Evolutionary conservation across 371 early-diverging fungal species (phyloP), one percentile per base, ranked within the genome.

Genomic region (Mucor piriformis): DNA sequence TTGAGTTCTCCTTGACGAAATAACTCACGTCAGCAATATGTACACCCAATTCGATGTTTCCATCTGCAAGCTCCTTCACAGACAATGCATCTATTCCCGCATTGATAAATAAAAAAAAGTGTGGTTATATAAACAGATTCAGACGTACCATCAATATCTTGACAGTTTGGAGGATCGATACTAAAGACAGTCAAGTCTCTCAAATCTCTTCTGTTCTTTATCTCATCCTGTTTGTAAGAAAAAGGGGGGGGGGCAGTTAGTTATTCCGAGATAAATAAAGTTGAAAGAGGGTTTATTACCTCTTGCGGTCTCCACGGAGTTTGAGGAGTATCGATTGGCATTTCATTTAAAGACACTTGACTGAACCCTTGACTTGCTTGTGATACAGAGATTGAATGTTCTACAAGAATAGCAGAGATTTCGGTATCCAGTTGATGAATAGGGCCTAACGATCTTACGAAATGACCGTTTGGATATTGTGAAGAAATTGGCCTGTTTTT

Each of bases 1-100:
- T 77, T 3, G 86, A 85, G 20, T 85, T 87, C 24, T 87, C 85
- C 21, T 74, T 70, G 2, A 99, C 92, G 82, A 96, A 99, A 59
- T 90, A 90, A 24, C 93, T 86, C 6, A 98, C 99, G 72, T 99
- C 99, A 29, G 99, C 99, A 74, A 99, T 99, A 69, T 99, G 97
- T 38, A 95, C 95, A 15, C 95, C 96, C 16, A 97, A 79, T 60
- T 94, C 92, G 21, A 86, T 70, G 3, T 62, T 69, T 20, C 84
- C 84, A 48, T 85, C 63, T 2, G 67, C 67, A 5, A 84, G 63
- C 27, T 86, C 77, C 29, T 81, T 76, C 57, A 89, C 66, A 34
- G 94, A 94, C 24, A 99, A 70, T 5, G 99, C 98, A 73, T 99
- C 99, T 81, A 62, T 13, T 47, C n/a, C n/a, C n/a, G n/a, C n/a